phyloP scores from a whole-genome alignment of 2,329 filamentous ascomycete species.

The Neofusicoccum sp. region DNA sequence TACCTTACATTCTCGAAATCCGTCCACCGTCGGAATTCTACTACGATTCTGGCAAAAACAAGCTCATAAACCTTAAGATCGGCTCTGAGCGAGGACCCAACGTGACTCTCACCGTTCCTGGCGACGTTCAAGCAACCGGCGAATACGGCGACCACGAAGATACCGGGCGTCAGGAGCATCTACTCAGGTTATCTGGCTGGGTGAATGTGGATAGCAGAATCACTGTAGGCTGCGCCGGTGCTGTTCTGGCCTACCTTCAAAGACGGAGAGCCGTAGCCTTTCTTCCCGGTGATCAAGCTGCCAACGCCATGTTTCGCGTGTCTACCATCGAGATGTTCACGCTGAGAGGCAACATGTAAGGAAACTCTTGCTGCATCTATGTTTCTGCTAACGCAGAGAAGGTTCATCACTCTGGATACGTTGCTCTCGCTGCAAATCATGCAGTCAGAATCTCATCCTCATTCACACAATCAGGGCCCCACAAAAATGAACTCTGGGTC shows the following conservation, averaged over 20 bases:
- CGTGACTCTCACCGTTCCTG: slow-evolving; percentile 64
- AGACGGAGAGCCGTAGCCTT: slow-evolving; percentile 66
- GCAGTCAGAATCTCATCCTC: slow-evolving; percentile 79
- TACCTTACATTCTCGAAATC: slow-evolving; percentile 66
- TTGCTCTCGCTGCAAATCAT: slow-evolving; percentile 83
- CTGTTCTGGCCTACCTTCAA: slow-evolving; percentile 77
- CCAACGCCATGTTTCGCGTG: slow-evolving; percentile 61
- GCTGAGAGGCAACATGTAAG: slow-evolving; percentile 63
- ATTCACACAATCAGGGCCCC: slow-evolving; percentile 74
- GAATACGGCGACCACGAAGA: slow-evolving; percentile 35
- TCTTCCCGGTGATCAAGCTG: slow-evolving; percentile 61
- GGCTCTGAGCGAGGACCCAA: slow-evolving; percentile 51
- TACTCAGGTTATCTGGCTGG: slow-evolving; percentile 69
- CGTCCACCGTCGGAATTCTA: slow-evolving; percentile 74
- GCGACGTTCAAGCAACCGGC: slow-evolving; percentile 46
- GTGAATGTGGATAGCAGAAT: slow-evolving; percentile 74
- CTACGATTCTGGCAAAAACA: slow-evolving; percentile 66
- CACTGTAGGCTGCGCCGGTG: slow-evolving; percentile 84
- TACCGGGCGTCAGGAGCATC: slow-evolving; percentile 60
- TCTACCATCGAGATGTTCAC: slow-evolving; percentile 73
- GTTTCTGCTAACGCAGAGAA: slow-evolving; percentile 37
- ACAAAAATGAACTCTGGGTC: slow-evolving; percentile 61
- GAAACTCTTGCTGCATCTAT: not conserved
- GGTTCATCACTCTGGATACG: slow-evolving; percentile 83
- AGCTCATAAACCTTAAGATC: slow-evolving; percentile 62